Conservation (phyloP, 2,329 filamentous ascomycete genomes). For the Colletotrichum lupini region DNA sequence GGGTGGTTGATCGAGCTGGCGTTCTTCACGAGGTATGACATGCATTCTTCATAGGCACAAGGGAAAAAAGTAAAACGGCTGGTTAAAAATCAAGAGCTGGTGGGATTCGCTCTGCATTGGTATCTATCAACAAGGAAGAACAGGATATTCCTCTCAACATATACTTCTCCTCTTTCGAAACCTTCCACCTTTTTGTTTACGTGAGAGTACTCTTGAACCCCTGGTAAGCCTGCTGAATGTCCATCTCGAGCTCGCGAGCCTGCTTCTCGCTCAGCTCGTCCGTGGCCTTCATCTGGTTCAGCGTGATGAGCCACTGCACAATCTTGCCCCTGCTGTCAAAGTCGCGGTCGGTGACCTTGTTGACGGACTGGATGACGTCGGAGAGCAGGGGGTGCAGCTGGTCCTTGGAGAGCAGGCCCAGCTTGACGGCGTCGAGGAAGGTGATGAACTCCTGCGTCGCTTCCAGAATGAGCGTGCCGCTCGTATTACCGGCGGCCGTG, state of each 20-base stretch:
- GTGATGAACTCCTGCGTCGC: conserved; percentile 99
- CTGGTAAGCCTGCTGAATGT: conserved; percentile 94
- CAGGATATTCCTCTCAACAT: neutral
- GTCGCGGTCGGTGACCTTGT: conserved; percentile 94
- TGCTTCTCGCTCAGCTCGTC: conserved; percentile 91
- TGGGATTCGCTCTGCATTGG: conserved; percentile 2
- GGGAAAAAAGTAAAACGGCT: neutral
- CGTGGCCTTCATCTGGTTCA: conserved; percentile 98
- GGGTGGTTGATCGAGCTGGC: neutral
- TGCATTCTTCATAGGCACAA: neutral
- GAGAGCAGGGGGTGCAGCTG: conserved; percentile 94
- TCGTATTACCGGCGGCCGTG: conserved; percentile 56
- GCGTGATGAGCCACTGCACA: conserved; percentile 95
- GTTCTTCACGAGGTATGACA: conserved; percentile 3
- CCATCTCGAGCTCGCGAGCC: conserved; percentile 87
- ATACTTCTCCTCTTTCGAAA: neutral
- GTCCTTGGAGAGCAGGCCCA: conserved; percentile 93
- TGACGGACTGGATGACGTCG: conserved; percentile 96
- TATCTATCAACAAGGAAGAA: conserved; percentile 15
- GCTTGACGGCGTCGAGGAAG: conserved; percentile 91
- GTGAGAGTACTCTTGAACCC: conserved; percentile 87
- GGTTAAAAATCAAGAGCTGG: neutral
- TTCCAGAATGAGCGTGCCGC: conserved; percentile 79
- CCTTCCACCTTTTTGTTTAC: conserved; percentile 42
- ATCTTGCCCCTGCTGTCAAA: conserved; percentile 98